Conservation (phyloP, 2,329 filamentous ascomycete genomes). For the Hypomyces rosellus region DNA sequence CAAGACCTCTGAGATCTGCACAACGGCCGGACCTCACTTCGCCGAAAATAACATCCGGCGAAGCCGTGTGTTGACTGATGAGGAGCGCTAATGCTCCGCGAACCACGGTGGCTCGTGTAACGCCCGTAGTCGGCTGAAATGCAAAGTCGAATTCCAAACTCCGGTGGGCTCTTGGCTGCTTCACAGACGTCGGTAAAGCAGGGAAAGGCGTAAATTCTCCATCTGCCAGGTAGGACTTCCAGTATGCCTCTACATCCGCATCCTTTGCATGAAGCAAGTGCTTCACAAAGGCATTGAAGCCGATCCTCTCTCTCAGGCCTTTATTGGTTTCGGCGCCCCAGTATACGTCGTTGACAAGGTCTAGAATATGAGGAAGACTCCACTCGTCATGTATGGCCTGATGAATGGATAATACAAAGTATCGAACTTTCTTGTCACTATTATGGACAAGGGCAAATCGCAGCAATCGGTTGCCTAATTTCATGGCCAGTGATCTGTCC, state of each 20-base stretch:
- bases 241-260: neutral
- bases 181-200: neutral
- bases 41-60: slow-evolving; percentile 35
- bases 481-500: slow-evolving; percentile 30
- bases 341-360: slow-evolving; percentile 17
- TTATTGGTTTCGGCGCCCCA: neutral
- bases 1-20: slow-evolving; percentile 14
- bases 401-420: slow-evolving; percentile 32
- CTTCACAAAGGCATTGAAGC: slow-evolving; percentile 39
- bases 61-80: slow-evolving; percentile 39
- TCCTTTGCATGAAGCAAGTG: slow-evolving; percentile 25
- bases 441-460: slow-evolving; percentile 33
- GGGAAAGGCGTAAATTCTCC: slow-evolving; percentile 1
- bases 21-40: slow-evolving; percentile 35
- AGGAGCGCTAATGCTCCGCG: slow-evolving; percentile 44
- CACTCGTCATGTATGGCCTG: slow-evolving; percentile 44
- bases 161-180: neutral
- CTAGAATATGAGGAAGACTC: slow-evolving; percentile 31
- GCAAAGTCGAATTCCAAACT: slow-evolving; percentile 30
- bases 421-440: slow-evolving; percentile 31
- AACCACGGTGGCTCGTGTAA: slow-evolving; percentile 9
- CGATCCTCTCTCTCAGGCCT: neutral
- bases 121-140: neutral
- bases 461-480: slow-evolving; percentile 33
- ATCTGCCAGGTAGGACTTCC: neutral